Evolutionary conservation across 164 flowering plant species (phyloP).

Genomic region (Protea cynaroides): DNA sequence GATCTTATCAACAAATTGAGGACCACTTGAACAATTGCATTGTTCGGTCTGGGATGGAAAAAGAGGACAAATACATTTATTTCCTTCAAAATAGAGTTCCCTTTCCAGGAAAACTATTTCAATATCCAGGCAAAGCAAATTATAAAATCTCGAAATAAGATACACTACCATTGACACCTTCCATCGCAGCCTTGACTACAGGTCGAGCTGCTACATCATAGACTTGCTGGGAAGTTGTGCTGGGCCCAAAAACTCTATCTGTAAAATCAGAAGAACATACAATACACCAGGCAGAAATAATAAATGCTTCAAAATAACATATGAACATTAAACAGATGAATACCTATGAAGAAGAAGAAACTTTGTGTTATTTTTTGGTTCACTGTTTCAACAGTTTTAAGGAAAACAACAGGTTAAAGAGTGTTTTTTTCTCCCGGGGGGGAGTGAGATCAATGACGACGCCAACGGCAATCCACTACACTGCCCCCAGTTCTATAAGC

Average conservation of each 20-base stretch:
- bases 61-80: neutral
- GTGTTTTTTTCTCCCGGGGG: too few relatives aligned
- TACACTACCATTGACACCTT: conserved; percentile 81
- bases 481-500: neutral
- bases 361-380: too few relatives aligned
- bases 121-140: neutral
- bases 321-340: too few relatives aligned
- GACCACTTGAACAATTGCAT: neutral
- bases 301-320: too few relatives aligned
- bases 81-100: neutral
- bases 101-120: neutral
- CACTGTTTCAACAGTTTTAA: neutral
- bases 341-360: too few relatives aligned
- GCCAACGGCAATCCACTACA: too few relatives aligned
- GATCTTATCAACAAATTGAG: neutral
- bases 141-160: neutral
- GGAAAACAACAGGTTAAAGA: neutral
- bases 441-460: neutral
- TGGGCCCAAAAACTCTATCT: conserved; percentile 91
- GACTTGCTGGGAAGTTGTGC: conserved; percentile 56
- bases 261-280: conserved; percentile 14
- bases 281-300: neutral
- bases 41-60: neutral
- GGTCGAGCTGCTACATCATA: conserved; percentile 95
- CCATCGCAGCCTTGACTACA: conserved; percentile 96